Conservation (phyloP, 371 early-diverging fungal species). For the Rhizopus arrhizus region DNA sequence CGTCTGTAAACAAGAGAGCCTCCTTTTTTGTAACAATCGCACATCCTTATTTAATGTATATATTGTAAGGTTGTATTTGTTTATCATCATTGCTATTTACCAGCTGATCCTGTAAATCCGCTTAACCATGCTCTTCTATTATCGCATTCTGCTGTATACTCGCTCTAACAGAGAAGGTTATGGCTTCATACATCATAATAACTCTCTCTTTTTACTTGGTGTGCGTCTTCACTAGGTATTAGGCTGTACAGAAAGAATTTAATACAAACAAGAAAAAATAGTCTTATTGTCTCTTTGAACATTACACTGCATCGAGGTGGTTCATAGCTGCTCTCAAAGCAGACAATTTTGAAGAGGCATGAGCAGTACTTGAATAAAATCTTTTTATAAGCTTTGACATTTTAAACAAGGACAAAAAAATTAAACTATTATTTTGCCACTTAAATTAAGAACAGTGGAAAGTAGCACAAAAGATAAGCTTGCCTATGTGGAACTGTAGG, state of each 20-base stretch:
- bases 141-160: constrained; percentile 92
- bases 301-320: constrained; percentile 21
- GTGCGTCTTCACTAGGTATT: constrained; percentile 93
- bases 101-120: constrained; percentile 97
- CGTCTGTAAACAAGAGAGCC: constrained; percentile 97
- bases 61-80: not conserved
- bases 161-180: constrained; percentile 65
- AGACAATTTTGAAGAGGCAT: constrained; percentile 4
- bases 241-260: constrained; percentile 47
- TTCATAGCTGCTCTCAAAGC: constrained; percentile 14
- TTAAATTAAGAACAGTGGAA: too few relatives aligned
- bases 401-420: not conserved
- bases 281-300: too few relatives aligned
- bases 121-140: constrained; percentile 86
- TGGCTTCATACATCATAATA: not conserved
- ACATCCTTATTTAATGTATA: constrained; percentile 48
- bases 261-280: not conserved
- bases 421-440: not conserved
- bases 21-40: constrained; percentile 75
- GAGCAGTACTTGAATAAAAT: not conserved
- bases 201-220: constrained; percentile 69
- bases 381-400: not conserved
- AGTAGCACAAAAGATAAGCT: too few relatives aligned
- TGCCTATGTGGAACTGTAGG: too few relatives aligned
- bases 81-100: constrained; percentile 29